Conservation (phyloP, 2,329 filamentous ascomycete genomes). For the Colletotrichum cereale region DNA sequence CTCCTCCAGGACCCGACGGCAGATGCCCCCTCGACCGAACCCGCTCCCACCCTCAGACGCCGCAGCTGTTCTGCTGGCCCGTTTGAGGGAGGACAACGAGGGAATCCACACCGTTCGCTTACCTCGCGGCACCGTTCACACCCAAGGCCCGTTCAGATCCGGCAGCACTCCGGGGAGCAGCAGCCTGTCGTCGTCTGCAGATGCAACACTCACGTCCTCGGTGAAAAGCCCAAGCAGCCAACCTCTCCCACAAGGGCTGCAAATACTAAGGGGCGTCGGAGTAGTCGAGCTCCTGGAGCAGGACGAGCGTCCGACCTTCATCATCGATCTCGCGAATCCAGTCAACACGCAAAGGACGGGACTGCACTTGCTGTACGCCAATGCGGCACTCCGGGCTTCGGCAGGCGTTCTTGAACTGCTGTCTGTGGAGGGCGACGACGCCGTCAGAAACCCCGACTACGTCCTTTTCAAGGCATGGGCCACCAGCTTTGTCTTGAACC, state of each 20-base stretch:
- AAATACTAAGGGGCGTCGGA: slow-evolving; percentile 73
- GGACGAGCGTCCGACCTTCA: slow-evolving; percentile 81
- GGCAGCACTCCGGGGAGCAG: slow-evolving; percentile 66
- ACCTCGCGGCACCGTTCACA: slow-evolving; percentile 64
- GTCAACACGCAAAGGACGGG: slow-evolving; percentile 65
- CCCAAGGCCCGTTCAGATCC: slow-evolving; percentile 59
- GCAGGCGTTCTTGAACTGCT: slow-evolving; percentile 69
- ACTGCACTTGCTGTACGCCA: slow-evolving; percentile 76
- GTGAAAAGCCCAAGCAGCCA: slow-evolving; percentile 62
- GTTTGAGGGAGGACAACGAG: slow-evolving; percentile 59
- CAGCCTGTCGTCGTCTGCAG: slow-evolving; percentile 61
- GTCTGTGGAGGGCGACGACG: slow-evolving; percentile 60
- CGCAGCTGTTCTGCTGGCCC: slow-evolving; percentile 61
- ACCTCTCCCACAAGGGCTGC: slow-evolving; percentile 60
- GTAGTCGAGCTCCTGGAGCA: slow-evolving; percentile 81
- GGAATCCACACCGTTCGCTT: slow-evolving; percentile 67
- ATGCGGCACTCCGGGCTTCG: slow-evolving; percentile 72
- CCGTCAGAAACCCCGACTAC: slow-evolving; percentile 62
- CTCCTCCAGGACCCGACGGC: slow-evolving; percentile 55
- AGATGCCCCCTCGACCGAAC: slow-evolving; percentile 52
- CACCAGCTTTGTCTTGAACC: slow-evolving; percentile 65
- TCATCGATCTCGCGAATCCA: slow-evolving; percentile 75
- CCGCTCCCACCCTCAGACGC: slow-evolving; percentile 56
- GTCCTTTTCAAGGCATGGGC: slow-evolving; percentile 78
- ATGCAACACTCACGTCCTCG: slow-evolving; percentile 47